These are phyloP conservation scores for Trichoderma orchidacearum DNA, from an alignment of 495 filamentous ascomycete species.

Conservation along the genomic window DNA sequence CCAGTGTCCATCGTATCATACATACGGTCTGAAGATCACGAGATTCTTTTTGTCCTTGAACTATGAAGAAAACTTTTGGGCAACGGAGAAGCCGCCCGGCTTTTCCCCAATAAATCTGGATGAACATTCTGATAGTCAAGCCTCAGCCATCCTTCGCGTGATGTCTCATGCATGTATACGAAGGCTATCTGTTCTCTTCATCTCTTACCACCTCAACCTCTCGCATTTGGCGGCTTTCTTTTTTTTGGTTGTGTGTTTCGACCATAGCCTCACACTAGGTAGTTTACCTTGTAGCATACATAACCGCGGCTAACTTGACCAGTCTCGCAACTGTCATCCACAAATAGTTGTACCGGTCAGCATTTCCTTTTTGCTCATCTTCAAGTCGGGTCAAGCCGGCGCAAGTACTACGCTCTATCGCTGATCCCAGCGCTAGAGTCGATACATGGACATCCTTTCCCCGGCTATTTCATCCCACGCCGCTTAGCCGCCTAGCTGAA, in stretches of 20 bases:
- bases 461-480: not conserved
- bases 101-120: too few relatives aligned
- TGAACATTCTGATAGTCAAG: too few relatives aligned
- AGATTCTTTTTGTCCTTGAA: not conserved
- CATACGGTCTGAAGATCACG: not conserved
- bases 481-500: conserved; percentile 20
- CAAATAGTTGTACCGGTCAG: not conserved
- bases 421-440: not conserved
- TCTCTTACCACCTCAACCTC: too few relatives aligned
- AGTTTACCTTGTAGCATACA: too few relatives aligned
- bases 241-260: too few relatives aligned
- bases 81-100: not conserved
- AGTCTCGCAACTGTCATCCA: too few relatives aligned
- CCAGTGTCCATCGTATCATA: not conserved
- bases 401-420: not conserved
- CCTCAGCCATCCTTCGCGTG: too few relatives aligned
- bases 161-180: too few relatives aligned
- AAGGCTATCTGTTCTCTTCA: too few relatives aligned
- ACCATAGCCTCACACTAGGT: too few relatives aligned
- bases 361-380: not conserved
- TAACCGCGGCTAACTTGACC: too few relatives aligned
- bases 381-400: not conserved
- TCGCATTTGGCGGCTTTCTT: too few relatives aligned
- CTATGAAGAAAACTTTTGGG: not conserved
- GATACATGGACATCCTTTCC: not conserved